phyloP scores from a whole-genome alignment of 495 filamentous ascomycete species.

The Daldinia grandis region DNA sequence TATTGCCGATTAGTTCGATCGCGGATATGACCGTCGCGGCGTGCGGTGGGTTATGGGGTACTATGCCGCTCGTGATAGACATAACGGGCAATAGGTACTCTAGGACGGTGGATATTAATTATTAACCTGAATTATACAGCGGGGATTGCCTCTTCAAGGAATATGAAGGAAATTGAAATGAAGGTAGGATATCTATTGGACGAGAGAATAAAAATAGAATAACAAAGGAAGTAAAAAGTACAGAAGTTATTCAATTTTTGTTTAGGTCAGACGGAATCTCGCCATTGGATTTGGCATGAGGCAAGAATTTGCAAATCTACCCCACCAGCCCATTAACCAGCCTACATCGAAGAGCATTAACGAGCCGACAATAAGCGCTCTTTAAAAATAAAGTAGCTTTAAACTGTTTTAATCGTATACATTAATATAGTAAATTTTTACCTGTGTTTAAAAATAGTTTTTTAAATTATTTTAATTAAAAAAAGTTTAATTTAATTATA shows the following conservation, averaged over 20 bases:
- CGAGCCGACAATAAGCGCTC: conserved; percentile 35
- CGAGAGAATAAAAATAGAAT: background rate
- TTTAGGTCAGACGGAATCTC: conserved; percentile 23
- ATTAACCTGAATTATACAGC: conserved; percentile 3
- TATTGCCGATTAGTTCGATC: conserved; percentile 83
- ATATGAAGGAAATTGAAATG: background rate
- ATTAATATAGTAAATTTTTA: too few species aligned
- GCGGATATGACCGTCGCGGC: conserved; percentile 51
- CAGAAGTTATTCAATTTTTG: conserved; percentile 13
- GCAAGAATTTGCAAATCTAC: conserved; percentile 13
- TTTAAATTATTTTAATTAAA: too few species aligned
- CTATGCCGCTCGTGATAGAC: conserved; percentile 26
- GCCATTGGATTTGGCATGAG: conserved; percentile 25
- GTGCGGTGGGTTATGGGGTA: conserved; percentile 38
- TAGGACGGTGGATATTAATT: conserved; percentile 1
- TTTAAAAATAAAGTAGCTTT: conserved; percentile 20
- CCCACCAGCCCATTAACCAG: conserved; percentile 5
- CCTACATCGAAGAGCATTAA: too few species aligned
- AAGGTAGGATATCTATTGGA: background rate
- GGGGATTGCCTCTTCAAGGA: background rate
- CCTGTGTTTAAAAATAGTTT: too few species aligned
- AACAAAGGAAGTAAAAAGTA: background rate
- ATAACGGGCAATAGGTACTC: conserved; percentile 19
- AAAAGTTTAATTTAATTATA: too few species aligned
- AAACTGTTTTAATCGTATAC: too few species aligned